Evolutionary conservation across 1,284 basidiomycete species (phyloP).

Genomic region (Veloporphyrellus conicus): DNA sequence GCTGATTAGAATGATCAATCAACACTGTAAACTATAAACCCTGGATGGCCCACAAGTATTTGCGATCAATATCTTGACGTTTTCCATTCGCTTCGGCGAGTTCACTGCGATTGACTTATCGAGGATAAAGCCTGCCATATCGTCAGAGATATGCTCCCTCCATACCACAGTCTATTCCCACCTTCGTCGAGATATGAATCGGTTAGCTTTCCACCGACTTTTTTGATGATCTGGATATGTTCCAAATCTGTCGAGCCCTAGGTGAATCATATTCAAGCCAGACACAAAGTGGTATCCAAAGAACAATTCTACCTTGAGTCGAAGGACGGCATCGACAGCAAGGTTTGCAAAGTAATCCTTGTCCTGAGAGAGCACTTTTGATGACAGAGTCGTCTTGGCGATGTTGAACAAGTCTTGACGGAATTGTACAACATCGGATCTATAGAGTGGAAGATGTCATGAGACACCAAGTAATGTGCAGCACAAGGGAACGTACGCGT

Average conservation of each 20-base stretch:
- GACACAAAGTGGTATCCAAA: background rate
- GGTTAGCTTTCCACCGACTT: slow-evolving; percentile 96
- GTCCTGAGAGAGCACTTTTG: slow-evolving; percentile 95
- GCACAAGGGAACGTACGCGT: slow-evolving; percentile 56
- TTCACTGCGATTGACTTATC: slow-evolving; percentile 96
- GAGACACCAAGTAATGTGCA: background rate
- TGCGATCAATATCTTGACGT: slow-evolving; percentile 95
- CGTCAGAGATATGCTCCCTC: background rate
- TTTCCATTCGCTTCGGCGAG: slow-evolving; percentile 91
- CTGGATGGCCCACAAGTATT: slow-evolving; percentile 75
- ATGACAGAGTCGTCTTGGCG: slow-evolving; percentile 91
- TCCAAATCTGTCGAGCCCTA: slow-evolving; percentile 95
- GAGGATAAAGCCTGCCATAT: slow-evolving; percentile 82
- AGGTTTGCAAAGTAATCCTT: slow-evolving; percentile 99
- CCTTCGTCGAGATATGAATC: slow-evolving; percentile 98
- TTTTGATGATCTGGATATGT: slow-evolving; percentile 99
- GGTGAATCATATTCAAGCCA: slow-evolving; percentile 3
- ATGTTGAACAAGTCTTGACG: slow-evolving; percentile 93
- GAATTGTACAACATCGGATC: slow-evolving; percentile 73
- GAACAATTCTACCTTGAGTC: slow-evolving; percentile 66
- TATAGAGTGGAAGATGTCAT: slow-evolving; percentile 26
- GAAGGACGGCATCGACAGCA: slow-evolving; percentile 93
- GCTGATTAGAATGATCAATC: slow-evolving; percentile 44
- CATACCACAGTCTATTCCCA: slow-evolving; percentile 22
- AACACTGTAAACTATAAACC: background rate